Percentiles rank a stretch among this genome's conserved stretches.
Evolutionary conservation across 2,329 filamentous ascomycete species (phyloP).

Genomic region (Xenoacremonium recifei): DNA sequence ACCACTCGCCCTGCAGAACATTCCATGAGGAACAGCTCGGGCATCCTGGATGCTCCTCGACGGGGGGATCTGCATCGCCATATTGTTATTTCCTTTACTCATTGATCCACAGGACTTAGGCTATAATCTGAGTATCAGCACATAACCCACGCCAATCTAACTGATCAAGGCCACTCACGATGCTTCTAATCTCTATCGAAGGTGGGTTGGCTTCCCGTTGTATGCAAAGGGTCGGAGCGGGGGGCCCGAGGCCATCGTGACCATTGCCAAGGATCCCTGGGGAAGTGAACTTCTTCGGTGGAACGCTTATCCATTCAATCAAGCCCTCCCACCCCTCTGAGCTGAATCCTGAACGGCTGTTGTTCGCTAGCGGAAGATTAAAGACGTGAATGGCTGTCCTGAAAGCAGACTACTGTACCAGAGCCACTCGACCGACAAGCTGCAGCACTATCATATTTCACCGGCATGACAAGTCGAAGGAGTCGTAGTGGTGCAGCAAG

Average conservation of each 20-base stretch:
- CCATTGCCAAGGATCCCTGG: too few species aligned
- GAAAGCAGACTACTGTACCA: constrained; percentile 1
- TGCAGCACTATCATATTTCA: constrained; percentile 1
- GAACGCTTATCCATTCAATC: too few species aligned
- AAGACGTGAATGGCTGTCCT: constrained; percentile 2
- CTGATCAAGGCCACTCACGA: too few species aligned
- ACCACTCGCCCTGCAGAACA: constrained; percentile 3
- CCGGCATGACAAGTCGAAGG: too few species aligned
- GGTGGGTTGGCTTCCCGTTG: too few species aligned
- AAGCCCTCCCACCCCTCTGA: too few species aligned
- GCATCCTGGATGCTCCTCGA: background rate
- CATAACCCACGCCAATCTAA: background rate
- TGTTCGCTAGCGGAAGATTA: background rate
- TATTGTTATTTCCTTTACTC: constrained; percentile 5
- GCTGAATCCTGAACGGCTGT: background rate
- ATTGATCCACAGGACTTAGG: constrained; percentile 11
- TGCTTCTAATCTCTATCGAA: too few species aligned
- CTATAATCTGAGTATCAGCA: background rate
- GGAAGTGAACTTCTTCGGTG: too few species aligned
- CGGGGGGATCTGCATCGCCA: constrained; percentile 4
- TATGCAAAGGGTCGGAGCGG: too few species aligned
- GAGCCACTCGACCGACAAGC: constrained; percentile 4
- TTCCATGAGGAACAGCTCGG: constrained; percentile 5
- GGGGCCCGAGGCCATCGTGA: too few species aligned
- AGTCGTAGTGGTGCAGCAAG: too few species aligned